Base-by-base conservation (phyloP, 2,329 filamentous ascomycete genomes). In the Helicocarpus griseus region DNA sequence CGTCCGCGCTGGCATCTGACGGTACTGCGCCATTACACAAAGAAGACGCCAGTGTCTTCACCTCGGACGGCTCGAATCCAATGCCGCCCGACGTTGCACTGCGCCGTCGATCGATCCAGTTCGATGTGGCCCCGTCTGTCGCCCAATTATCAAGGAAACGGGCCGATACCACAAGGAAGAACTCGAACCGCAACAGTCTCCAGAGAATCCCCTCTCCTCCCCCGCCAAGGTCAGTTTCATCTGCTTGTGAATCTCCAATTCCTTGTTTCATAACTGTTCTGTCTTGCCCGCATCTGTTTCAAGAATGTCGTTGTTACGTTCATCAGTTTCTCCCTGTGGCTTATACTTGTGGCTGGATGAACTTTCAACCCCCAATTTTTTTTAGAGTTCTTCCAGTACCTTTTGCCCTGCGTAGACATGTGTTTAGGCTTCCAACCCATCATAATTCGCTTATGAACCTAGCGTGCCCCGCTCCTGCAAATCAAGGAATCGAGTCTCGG, bases 91-190 rank as follows among this genome's bases (percentile, higher is more conserved):
- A 62, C 14, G 59, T 59, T 44, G 38, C 17, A 17, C 54, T 61
- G 7, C 63, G 65, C 9, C 61, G 65, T 36, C 65, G 62, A 49
- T 71, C 69, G 6, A 69, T 71, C 40, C 68, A 70, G 51, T 72
- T 71, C 54, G 65, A 63, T 47, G 56, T 67, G 33, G 63, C 59
- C 14, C 50, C 55, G 7, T 55, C 64, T 7, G 63, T 66, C 24
- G 53, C 61, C 5, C 61, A 62, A 49, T 54, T 66, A 26, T 47
- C 44, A 9, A 9, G 53, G 53, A 46, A 69, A 60, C 52, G 54
- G 54, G 28, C 63, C 57, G 52, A 61, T 59, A 35, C 56, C 61
- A 55, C 58, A 55, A 46, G 61, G 58, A 39, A 60, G 61, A 56
- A 52, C 31, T 53, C 61, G 52, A 46, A 50, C 49, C 40, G 47